Conservation (phyloP, 192 early-diverging fungal species). For the Rhizoclosmatium globosum region DNA sequence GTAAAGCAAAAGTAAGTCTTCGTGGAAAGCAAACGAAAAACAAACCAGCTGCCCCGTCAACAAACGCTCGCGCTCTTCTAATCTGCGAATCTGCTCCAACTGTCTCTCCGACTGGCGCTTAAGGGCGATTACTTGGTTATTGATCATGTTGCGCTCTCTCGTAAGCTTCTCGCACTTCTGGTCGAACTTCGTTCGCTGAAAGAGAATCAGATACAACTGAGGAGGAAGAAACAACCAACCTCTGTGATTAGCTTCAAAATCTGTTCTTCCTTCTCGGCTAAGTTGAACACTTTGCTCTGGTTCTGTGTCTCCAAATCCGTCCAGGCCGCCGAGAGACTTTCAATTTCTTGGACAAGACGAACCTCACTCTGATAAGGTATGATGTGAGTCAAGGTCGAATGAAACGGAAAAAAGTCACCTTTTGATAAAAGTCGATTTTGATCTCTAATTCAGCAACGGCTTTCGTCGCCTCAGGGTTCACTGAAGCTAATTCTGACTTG, state of each 20-base stretch:
- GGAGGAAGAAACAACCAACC: slow-evolving; percentile 26
- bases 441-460: slow-evolving; percentile 58
- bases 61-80: slow-evolving; percentile 82
- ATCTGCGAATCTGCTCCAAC: slow-evolving; percentile 78
- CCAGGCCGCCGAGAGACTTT: slow-evolving; percentile 72
- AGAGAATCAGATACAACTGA: neutral
- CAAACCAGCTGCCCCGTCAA: slow-evolving; percentile 73
- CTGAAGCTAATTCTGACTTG: neutral
- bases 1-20: neutral
- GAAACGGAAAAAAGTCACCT: slow-evolving; percentile 54
- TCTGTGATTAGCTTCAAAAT: slow-evolving; percentile 82
- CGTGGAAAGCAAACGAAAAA: slow-evolving; percentile 17
- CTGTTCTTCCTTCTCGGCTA: slow-evolving; percentile 80
- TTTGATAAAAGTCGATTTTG: slow-evolving; percentile 62
- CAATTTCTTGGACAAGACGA: slow-evolving; percentile 69
- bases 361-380: slow-evolving; percentile 55
- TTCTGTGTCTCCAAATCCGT: slow-evolving; percentile 86
- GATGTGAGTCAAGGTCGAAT: neutral
- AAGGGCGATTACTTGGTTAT: slow-evolving; percentile 71
- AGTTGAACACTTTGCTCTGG: slow-evolving; percentile 78
- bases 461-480: slow-evolving; percentile 45
- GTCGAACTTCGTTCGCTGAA: slow-evolving; percentile 78
- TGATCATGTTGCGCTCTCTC: slow-evolving; percentile 73
- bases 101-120: slow-evolving; percentile 84
- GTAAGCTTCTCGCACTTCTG: slow-evolving; percentile 80